These are phyloP conservation scores for Solanum virginianum DNA, from an alignment of 257 asterid species.

Conservation along the genomic window DNA sequence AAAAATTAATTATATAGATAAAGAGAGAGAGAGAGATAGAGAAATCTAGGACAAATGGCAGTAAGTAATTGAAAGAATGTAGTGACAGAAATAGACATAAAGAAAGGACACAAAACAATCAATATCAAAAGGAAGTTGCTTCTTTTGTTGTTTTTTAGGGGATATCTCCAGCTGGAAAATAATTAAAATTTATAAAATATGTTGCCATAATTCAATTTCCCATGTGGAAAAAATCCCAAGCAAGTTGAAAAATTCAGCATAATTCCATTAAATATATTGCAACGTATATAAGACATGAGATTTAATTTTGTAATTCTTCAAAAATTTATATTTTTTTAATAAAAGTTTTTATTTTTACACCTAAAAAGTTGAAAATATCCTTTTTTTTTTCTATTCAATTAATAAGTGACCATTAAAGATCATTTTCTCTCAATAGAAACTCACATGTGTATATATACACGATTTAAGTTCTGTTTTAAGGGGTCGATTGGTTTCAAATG, in stretches of 20 bases:
- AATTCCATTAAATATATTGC: not conserved
- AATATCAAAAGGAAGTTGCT: not conserved
- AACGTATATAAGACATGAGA: not conserved
- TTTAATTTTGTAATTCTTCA: not conserved
- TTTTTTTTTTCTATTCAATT: not conserved
- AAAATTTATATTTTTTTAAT: not conserved
- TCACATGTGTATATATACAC: not conserved
- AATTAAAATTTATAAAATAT: not conserved
- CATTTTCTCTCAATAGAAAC: too few relatives aligned
- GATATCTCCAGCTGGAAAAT: not conserved
- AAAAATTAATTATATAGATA: not conserved
- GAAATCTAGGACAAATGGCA: not conserved
- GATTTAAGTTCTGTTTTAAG: not conserved
- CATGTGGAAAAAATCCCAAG: not conserved
- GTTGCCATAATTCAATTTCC: not conserved
- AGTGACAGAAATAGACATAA: not conserved
- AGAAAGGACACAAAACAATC: not conserved
- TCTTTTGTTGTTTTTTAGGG: not conserved
- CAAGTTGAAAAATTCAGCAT: not conserved
- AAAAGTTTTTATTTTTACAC: not conserved
- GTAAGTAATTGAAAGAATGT: not conserved
- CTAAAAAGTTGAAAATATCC: rapidly evolving
- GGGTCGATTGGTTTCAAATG: not conserved
- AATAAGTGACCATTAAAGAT: not conserved
- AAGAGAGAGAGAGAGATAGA: not conserved